Evolutionary conservation across 257 asterid species (phyloP).

Genomic region (Dorcoceras hygrometricum): DNA sequence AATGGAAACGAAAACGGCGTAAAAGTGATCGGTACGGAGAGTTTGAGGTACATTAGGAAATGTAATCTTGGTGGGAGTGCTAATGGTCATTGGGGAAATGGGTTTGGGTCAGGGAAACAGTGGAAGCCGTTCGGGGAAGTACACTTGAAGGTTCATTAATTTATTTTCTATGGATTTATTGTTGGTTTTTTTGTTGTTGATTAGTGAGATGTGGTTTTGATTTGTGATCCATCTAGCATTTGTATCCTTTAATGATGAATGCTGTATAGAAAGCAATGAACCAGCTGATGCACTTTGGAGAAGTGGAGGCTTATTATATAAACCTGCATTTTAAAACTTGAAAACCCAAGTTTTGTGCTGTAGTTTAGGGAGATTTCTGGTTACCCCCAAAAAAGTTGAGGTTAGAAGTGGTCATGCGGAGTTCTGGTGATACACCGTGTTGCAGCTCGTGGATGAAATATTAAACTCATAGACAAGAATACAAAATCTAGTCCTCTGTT

Average conservation of each 20-base stretch:
- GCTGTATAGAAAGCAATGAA: not conserved
- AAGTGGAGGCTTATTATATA: constrained; percentile 1
- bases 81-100: constrained; percentile 30
- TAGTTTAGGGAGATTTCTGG: constrained; percentile 14
- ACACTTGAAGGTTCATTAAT: constrained; percentile 70
- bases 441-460: constrained; percentile 10
- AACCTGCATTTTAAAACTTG: constrained; percentile 13
- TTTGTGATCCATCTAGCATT: constrained; percentile 12
- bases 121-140: constrained; percentile 91
- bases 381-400: not conserved
- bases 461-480: constrained; percentile 12
- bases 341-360: not conserved
- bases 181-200: not conserved
- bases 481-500: constrained; percentile 4
- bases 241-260: constrained; percentile 14
- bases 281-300: constrained; percentile 8
- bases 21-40: constrained; percentile 84
- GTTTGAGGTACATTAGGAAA: constrained; percentile 86
- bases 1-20: constrained; percentile 63
- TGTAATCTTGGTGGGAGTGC: constrained; percentile 40
- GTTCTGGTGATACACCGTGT: constrained; percentile 12
- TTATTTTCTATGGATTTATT: constrained; percentile 18
- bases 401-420: not conserved
- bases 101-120: constrained; percentile 43
- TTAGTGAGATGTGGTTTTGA: not conserved